phyloP scores from a whole-genome alignment of 495 filamentous ascomycete genomes.

The Lasiosphaeria miniovina region DNA sequence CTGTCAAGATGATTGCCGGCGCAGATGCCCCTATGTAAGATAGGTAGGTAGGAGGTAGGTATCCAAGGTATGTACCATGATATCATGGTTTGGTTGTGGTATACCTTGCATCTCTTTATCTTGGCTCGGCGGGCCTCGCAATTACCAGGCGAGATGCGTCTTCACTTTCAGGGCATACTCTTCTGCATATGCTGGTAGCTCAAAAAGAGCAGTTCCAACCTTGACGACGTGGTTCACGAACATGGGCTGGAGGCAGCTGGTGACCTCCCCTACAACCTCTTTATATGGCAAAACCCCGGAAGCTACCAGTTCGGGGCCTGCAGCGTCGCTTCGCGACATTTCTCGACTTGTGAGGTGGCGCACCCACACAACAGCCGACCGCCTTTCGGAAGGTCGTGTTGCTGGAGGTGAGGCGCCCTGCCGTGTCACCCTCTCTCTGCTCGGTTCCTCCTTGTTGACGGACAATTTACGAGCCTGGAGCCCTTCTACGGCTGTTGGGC shows the following conservation, averaged over 20 bases:
- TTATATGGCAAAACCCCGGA: background rate
- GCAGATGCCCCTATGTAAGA: background rate
- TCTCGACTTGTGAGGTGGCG: background rate
- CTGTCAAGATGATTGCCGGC: background rate
- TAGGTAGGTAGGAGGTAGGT: too few relatives aligned
- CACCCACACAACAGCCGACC: background rate
- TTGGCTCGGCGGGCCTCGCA: background rate
- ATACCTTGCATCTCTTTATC: too few relatives aligned
- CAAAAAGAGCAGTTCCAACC: background rate
- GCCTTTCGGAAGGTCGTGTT: background rate
- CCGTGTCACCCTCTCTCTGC: conserved; percentile 8
- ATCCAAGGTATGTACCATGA: conserved; percentile 7
- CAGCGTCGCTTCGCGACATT: background rate
- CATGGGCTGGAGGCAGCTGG: conserved; percentile 9
- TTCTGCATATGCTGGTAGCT: conserved; percentile 1
- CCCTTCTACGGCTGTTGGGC: conserved; percentile 22
- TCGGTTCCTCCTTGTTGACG: background rate
- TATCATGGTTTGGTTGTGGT: conserved; percentile 5
- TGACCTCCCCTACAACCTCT: background rate
- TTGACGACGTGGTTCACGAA: conserved; percentile 6
- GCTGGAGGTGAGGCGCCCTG: conserved; percentile 2
- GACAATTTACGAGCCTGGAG: background rate
- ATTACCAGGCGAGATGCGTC: background rate
- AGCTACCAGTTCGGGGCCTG: background rate
- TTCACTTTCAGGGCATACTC: background rate